Evolutionary conservation across 768 basidiomycete genomes (phyloP).

Genomic region (Tephrocybe sp.): DNA sequence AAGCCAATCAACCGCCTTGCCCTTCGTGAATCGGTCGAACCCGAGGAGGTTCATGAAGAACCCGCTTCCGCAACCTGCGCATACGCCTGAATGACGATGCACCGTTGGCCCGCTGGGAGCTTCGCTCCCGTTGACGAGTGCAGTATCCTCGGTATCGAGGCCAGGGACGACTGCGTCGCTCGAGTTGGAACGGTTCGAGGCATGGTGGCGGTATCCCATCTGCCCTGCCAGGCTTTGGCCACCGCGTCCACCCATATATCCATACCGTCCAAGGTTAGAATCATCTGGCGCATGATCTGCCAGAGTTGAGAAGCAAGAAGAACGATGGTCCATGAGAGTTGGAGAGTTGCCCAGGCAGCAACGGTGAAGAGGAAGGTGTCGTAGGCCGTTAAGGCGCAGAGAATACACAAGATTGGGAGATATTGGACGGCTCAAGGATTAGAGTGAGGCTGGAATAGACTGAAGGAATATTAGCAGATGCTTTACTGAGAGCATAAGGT

Average conservation of each 20-base stretch:
- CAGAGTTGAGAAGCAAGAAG: slow-evolving; percentile 85
- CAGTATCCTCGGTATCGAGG: slow-evolving; percentile 48
- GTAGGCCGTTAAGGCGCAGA: slow-evolving; percentile 70
- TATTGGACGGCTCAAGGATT: slow-evolving; percentile 33
- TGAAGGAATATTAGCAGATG: slow-evolving; percentile 21
- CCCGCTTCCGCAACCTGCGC: slow-evolving; percentile 47
- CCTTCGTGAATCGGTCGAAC: slow-evolving; percentile 91
- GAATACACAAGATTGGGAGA: slow-evolving; percentile 68
- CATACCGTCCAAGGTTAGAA: slow-evolving; percentile 94
- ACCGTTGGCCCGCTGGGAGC: slow-evolving; percentile 26
- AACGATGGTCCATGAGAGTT: slow-evolving; percentile 92
- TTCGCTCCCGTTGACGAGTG: slow-evolving; percentile 32
- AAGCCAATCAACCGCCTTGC: slow-evolving; percentile 86
- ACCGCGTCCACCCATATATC: slow-evolving; percentile 94
- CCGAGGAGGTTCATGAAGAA: slow-evolving; percentile 92
- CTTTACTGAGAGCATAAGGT: not conserved
- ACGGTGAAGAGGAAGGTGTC: slow-evolving; percentile 88
- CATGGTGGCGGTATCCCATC: slow-evolving; percentile 73
- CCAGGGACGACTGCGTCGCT: slow-evolving; percentile 33
- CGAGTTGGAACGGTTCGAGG: slow-evolving; percentile 16
- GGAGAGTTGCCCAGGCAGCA: slow-evolving; percentile 83
- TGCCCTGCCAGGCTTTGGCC: slow-evolving; percentile 66
- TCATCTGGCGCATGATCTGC: slow-evolving; percentile 94
- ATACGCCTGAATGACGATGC: slow-evolving; percentile 47
- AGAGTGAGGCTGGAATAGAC: slow-evolving; percentile 53